These are phyloP conservation scores for Podospora pseudopauciseta DNA, from an alignment of 495 filamentous ascomycete genomes.

Conservation along the genomic window DNA sequence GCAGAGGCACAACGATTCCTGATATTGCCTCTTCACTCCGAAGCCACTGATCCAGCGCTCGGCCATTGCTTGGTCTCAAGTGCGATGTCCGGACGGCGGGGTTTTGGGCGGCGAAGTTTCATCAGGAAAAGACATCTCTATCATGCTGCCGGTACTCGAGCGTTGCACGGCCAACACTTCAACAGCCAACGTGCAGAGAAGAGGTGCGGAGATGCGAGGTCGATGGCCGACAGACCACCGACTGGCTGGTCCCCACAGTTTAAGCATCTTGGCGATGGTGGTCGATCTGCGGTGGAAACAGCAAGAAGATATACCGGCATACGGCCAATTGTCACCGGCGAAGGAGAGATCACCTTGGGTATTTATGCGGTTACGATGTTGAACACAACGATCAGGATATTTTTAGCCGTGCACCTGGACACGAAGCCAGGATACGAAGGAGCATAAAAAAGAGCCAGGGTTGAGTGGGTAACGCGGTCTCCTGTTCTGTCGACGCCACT, in stretches of 20 bases:
- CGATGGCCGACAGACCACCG: background rate
- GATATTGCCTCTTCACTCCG: background rate
- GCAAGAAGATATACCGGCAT: background rate
- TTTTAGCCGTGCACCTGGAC: slow-evolving; percentile 9
- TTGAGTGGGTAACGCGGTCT: slow-evolving; percentile 17
- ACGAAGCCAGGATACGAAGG: slow-evolving; percentile 15
- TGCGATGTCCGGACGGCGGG: slow-evolving; percentile 6
- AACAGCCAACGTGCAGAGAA: background rate
- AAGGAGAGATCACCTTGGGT: background rate
- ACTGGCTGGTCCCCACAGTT: background rate
- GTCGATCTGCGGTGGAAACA: background rate
- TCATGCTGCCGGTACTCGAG: slow-evolving; percentile 1
- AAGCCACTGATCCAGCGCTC: slow-evolving; percentile 8
- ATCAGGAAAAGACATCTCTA: background rate
- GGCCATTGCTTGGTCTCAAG: background rate
- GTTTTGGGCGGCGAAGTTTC: background rate
- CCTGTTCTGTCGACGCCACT: slow-evolving; percentile 14
- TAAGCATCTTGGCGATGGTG: background rate
- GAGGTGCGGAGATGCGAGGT: background rate
- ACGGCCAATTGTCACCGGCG: background rate
- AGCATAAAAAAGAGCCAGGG: slow-evolving; percentile 10
- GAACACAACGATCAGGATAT: background rate
- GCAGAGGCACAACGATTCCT: background rate
- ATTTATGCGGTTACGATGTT: background rate
- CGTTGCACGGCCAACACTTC: slow-evolving; percentile 1